Base-by-base conservation (phyloP, 202 grass and related monocot species). In the Hordeum pubiflorum region DNA sequence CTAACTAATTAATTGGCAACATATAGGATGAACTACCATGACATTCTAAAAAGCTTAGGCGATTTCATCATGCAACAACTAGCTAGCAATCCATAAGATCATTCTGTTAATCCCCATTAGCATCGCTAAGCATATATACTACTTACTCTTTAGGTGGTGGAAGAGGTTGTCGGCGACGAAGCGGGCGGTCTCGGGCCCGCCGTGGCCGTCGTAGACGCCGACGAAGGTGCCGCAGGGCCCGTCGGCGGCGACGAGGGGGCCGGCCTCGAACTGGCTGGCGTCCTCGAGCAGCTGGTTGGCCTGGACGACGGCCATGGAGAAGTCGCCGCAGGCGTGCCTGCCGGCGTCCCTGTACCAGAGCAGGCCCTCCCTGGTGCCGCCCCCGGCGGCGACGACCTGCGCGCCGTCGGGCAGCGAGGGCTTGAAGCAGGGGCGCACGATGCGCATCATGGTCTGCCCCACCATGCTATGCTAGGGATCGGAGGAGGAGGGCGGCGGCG, bases 281-380 rank as follows among this genome's bases (percentile, higher is more conserved):
- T 89, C 87, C 79, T 86, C 87, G 40, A 89, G 77, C 39, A 86
- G 52, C 9, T 86, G 79, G 72, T 89, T 89, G 11, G 87, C 87
- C 83, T 89, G 87, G 40, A 82, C 79, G 37, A 89, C 79, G 37
- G 87, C 87, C 79, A 89, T 86, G 68, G 87, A 89, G 75, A 89
- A 89, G 68, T 83, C 87, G 1, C 87, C 87, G 21, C 75, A 77
- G 9, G 79, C 74, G 43, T 89, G 87, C 31, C 52, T 37, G 9
- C 87, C 87, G 38, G 72, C 31, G 72, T 89, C 87, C 83, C 86
- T 89, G 83, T 89, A 86, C 87, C 87, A 89, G 13, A 89, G 79
- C 50, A 89, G 74, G 15, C 79, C 82, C 36, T 89, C 79, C 79
- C 79, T 81, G 43, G 74, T 82, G 3, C 69, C 83, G 26, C 40